These are phyloP conservation scores for Detonula confervacea DNA, from an alignment of 352 stramenopile genomes.

Conservation along the genomic window DNA sequence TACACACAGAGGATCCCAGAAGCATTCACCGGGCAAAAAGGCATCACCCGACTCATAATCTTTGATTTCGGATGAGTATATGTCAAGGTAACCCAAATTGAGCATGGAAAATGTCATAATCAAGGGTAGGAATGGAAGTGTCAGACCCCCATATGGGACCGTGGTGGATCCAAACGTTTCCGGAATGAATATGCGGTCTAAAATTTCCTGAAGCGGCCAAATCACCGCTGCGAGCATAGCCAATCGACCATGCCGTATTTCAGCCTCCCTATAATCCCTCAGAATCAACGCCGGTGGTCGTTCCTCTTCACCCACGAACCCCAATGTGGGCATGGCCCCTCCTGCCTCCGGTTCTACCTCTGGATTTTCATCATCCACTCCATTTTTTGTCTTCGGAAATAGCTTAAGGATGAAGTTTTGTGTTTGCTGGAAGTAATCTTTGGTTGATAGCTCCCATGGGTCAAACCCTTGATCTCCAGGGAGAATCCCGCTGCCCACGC, in stretches of 20 bases:
- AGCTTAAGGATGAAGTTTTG: conserved; percentile 68
- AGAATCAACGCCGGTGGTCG: conserved; percentile 77
- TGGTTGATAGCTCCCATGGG: conserved; percentile 67
- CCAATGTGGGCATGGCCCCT: conserved; percentile 38
- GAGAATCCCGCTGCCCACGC: conserved; percentile 72
- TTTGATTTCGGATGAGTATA: conserved; percentile 80
- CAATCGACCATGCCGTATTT: conserved; percentile 83
- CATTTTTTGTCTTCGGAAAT: conserved; percentile 51
- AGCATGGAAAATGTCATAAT: conserved; percentile 83
- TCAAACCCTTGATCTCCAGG: conserved; percentile 81
- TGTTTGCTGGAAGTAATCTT: conserved; percentile 77
- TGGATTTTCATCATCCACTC: neutral
- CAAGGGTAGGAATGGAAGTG: conserved; percentile 75
- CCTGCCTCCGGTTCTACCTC: conserved; percentile 25
- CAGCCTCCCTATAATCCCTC: conserved; percentile 84
- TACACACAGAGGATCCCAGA: conserved; percentile 81
- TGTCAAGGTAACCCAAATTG: conserved; percentile 82
- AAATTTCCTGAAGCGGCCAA: conserved; percentile 84
- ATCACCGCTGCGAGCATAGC: conserved; percentile 83
- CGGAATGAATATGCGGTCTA: conserved; percentile 78
- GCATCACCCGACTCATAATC: conserved; percentile 81
- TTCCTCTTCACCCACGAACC: conserved; percentile 39
- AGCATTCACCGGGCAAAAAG: conserved; percentile 83
- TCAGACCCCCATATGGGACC: conserved; percentile 74
- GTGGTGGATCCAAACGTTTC: conserved; percentile 66